phyloP scores from a whole-genome alignment of 2,329 filamentous ascomycete species.

The Talaromyces verruculosus region DNA sequence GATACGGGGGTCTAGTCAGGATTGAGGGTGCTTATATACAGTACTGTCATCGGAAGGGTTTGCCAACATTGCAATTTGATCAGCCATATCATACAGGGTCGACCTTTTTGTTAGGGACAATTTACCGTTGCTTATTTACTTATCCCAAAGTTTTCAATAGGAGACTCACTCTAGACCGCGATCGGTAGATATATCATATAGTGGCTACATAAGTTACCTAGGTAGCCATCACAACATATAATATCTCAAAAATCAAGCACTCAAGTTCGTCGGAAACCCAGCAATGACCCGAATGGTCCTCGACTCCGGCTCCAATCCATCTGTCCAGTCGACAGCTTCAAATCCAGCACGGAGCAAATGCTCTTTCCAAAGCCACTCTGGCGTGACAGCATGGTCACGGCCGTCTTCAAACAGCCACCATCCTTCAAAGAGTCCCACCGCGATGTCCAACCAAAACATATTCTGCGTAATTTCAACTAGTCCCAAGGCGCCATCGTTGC shows the following conservation, averaged over 20 bases:
- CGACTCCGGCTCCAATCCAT: neutral
- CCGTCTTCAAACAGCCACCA: conserved; percentile 45
- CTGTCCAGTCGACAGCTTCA: neutral
- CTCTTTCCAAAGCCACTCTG: neutral
- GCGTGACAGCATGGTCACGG: conserved; percentile 31
- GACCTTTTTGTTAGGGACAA: neutral
- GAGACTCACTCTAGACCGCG: neutral
- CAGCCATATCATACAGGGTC: neutral
- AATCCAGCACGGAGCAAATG: neutral
- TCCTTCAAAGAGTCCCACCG: conserved; percentile 39
- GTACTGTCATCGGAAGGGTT: conserved; percentile 58
- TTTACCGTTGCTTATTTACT: neutral
- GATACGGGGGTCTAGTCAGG: conserved; percentile 88
- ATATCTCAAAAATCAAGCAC: neutral
- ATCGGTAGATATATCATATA: neutral
- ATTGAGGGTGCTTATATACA: conserved; percentile 99
- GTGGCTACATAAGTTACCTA: neutral
- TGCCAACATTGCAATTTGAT: neutral
- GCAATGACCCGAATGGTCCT: conserved; percentile 1
- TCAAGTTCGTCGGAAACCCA: neutral
- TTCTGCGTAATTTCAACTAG: conserved; percentile 35
- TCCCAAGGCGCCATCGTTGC: conserved; percentile 27
- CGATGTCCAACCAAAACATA: conserved; percentile 34
- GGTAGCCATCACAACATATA: neutral
- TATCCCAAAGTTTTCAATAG: neutral